Conservation (phyloP, 495 filamentous ascomycete species). For the Wilcoxina mikolae region DNA sequence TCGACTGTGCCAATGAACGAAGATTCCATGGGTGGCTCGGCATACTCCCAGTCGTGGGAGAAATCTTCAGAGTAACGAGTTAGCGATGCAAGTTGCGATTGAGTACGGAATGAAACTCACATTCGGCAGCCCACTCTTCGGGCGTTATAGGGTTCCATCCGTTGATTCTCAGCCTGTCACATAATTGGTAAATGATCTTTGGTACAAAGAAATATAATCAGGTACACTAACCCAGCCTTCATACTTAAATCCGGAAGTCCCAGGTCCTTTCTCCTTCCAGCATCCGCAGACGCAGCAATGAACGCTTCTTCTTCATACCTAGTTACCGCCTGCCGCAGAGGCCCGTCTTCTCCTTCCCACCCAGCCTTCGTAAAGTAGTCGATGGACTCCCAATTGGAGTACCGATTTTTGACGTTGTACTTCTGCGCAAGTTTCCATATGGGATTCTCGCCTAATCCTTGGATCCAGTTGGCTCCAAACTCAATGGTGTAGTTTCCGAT, state of each 20-base stretch:
- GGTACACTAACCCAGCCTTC: conserved; percentile 43
- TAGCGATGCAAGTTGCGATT: neutral
- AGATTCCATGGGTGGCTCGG: conserved; percentile 30
- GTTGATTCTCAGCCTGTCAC: conserved; percentile 43
- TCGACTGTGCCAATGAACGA: conserved; percentile 31
- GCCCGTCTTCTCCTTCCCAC: conserved; percentile 21
- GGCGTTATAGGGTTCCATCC: conserved; percentile 51
- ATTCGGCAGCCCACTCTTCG: conserved; percentile 29
- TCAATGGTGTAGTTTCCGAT: conserved; percentile 49
- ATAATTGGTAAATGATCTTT: too few relatives aligned
- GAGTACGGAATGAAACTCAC: conserved; percentile 3
- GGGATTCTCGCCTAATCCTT: conserved; percentile 55
- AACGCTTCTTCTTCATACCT: conserved; percentile 18
- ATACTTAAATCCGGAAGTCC: conserved; percentile 48
- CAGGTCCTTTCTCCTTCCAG: conserved; percentile 41
- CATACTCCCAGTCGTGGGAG: conserved; percentile 31
- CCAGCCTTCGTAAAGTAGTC: conserved; percentile 46
- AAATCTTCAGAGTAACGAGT: conserved; percentile 8
- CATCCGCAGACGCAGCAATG: conserved; percentile 10
- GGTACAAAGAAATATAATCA: too few relatives aligned
- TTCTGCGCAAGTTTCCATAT: conserved; percentile 56
- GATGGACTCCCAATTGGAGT: conserved; percentile 43
- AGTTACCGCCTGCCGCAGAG: conserved; percentile 11
- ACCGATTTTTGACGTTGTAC: conserved; percentile 45
- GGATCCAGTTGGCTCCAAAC: conserved; percentile 59